Evolutionary conservation across 139 green algal species (phyloP).

Genomic region (Astrephomene gubernaculifera): DNA sequence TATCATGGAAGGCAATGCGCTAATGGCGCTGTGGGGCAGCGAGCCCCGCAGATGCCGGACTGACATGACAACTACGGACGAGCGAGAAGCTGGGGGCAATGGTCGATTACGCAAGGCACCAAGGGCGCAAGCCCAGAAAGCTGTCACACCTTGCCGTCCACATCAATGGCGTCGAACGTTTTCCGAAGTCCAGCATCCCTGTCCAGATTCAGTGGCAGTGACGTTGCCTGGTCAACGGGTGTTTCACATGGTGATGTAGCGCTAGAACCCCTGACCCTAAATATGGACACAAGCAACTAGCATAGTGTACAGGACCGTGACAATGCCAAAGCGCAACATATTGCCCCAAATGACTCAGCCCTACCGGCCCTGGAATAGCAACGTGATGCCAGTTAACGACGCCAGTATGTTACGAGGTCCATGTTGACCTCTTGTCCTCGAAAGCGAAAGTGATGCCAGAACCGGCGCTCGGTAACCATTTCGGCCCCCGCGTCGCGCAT

Average conservation of each 20-base stretch:
- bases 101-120: too few species aligned
- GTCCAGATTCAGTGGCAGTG: background rate
- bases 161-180: constrained; percentile 32
- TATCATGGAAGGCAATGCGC: too few species aligned
- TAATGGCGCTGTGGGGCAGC: too few species aligned
- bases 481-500: background rate
- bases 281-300: background rate
- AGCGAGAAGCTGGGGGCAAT: too few species aligned
- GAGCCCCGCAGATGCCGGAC: too few species aligned
- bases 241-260: background rate
- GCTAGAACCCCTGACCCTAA: too few species aligned
- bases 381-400: background rate
- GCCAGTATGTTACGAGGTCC: background rate
- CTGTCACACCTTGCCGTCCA: constrained; percentile 26
- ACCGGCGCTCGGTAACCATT: background rate
- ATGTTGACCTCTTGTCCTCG: background rate
- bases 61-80: too few species aligned
- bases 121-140: too few species aligned
- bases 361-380: constrained; percentile 15
- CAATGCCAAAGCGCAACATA: background rate
- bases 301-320: background rate
- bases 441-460: background rate
- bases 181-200: constrained; percentile 34
- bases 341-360: too few species aligned
- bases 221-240: background rate